Percentiles rank a stretch among this genome's conserved stretches.
Conservation (phyloP, 2,329 filamentous ascomycete genomes). For the Triangularia setosa region DNA sequence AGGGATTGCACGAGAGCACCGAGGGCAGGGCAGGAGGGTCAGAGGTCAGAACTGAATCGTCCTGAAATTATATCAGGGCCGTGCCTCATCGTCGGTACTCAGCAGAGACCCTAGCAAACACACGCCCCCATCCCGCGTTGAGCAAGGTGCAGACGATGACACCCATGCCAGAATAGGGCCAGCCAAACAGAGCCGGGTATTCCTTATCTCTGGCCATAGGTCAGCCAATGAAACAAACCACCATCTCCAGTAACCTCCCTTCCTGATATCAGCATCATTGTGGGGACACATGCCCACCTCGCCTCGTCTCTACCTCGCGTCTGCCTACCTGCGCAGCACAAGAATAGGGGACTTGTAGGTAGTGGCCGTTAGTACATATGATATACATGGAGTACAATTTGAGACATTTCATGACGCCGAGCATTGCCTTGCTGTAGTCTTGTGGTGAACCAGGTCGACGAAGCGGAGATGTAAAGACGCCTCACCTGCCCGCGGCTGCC, state of each 20-base stretch:
- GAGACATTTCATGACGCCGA: not conserved
- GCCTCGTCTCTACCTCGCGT: conserved; percentile 1
- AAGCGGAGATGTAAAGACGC: not conserved
- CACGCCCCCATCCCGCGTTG: conserved; percentile 15
- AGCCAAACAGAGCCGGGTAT: conserved; percentile 19
- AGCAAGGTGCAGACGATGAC: conserved; percentile 1
- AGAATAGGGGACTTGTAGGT: not conserved
- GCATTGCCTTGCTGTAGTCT: not conserved
- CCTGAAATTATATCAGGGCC: not conserved
- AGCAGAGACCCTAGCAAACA: not conserved
- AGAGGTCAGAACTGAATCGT: not conserved
- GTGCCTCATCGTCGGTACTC: not conserved
- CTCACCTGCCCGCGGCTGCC: not conserved
- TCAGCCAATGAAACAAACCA: conserved; percentile 15
- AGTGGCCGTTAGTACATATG: not conserved
- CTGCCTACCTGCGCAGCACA: not conserved
- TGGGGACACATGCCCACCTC: conserved; percentile 7
- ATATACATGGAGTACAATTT: not conserved
- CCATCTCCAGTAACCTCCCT: conserved; percentile 5
- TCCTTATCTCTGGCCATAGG: conserved; percentile 23
- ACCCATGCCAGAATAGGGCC: conserved; percentile 13
- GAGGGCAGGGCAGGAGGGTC: not conserved
- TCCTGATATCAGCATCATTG: conserved; percentile 15
- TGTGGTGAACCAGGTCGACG: not conserved
- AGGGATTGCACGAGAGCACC: not conserved